Evolutionary conservation across 2,329 filamentous ascomycete species (phyloP).

Genomic region (Myriangium duriaei): DNA sequence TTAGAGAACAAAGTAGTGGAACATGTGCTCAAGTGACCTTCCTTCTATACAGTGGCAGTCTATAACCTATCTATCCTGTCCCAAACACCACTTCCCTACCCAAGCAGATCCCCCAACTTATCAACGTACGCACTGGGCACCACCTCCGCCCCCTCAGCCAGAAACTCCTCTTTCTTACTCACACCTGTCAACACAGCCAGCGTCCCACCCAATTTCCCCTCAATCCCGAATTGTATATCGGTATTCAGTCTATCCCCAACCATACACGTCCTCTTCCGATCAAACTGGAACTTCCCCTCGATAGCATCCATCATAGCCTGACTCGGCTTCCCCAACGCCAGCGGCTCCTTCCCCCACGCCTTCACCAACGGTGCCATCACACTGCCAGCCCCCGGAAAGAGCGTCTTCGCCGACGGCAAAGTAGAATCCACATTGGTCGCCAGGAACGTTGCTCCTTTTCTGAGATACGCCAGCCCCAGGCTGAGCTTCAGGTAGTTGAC

Average conservation of each 20-base stretch:
- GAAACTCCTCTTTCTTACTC: slow-evolving; percentile 69
- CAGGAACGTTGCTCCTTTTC: slow-evolving; percentile 69
- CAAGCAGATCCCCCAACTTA: slow-evolving; percentile 61
- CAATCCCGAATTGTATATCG: slow-evolving; percentile 88
- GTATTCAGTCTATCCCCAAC: slow-evolving; percentile 88
- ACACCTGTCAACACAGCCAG: slow-evolving; percentile 86
- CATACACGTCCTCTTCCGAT: slow-evolving; percentile 82
- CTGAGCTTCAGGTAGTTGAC: slow-evolving; percentile 89
- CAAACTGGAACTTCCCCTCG: slow-evolving; percentile 86
- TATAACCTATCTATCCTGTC: slow-evolving; percentile 2
- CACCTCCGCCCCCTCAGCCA: slow-evolving; percentile 53
- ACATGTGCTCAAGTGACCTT: too few species aligned
- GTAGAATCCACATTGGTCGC: slow-evolving; percentile 92
- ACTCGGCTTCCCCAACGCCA: slow-evolving; percentile 83
- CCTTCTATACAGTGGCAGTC: not conserved
- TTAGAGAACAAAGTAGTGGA: too few species aligned
- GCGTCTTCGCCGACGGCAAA: slow-evolving; percentile 62
- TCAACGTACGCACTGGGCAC: slow-evolving; percentile 78
- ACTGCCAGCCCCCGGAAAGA: slow-evolving; percentile 87
- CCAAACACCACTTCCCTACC: too few species aligned
- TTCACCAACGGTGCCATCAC: slow-evolving; percentile 66
- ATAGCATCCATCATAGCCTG: slow-evolving; percentile 99
- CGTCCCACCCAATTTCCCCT: slow-evolving; percentile 82
- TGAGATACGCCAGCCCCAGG: slow-evolving; percentile 74
- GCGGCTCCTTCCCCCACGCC: slow-evolving; percentile 49